Base-by-base conservation (phyloP, 805 yeast genomes). In the Peterozyma xylosa region DNA sequence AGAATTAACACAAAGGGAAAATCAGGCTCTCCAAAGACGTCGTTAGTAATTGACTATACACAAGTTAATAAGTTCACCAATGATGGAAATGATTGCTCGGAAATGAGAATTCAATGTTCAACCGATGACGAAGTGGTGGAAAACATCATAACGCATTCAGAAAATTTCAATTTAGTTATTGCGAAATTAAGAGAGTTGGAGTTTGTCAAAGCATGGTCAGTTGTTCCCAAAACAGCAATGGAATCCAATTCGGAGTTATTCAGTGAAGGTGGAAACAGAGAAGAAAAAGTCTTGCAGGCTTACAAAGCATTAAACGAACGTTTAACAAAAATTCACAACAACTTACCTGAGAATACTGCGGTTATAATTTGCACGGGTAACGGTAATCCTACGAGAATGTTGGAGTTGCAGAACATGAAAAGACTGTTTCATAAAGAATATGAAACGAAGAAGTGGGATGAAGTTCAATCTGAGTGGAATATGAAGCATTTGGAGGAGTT, bases 101-200 rank as follows among this genome's bases (percentile, higher is more conserved):
- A 64, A 17, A 56, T 60, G 3, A 63, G 67, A 35, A 50, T 73
- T 5, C 64, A 74, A 30, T 78, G 82, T 42, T 48, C 57, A 11
- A 66, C 71, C 49, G 96, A 88, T 59, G 81, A 74, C 34, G 83
- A 82, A 44, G 72, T 75, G 0, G 70, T 77, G 2, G 67, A 70
- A 1, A 56, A 61, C 3, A 63, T 76, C 7, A 48, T 57, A 1
- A 56, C 64, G 6, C 56, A 71, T n/a, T 46, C 67, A 2, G 49
- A 60, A 13, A 59, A 63, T 1, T 60, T 70, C 48, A 76, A 76
- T 42, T 66, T 87, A 27, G 63, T 75, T 11, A 65, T 83, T 40
- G 67, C 78, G 15, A 71, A 76, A 43, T 56, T 87, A 37, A 69
- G 78, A 39, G 90, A 82, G 42, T 57, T 83, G 16, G 88, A 80